Base-by-base conservation (phyloP, 2,329 filamentous ascomycete species). In the Leptographium wingfieldii region DNA sequence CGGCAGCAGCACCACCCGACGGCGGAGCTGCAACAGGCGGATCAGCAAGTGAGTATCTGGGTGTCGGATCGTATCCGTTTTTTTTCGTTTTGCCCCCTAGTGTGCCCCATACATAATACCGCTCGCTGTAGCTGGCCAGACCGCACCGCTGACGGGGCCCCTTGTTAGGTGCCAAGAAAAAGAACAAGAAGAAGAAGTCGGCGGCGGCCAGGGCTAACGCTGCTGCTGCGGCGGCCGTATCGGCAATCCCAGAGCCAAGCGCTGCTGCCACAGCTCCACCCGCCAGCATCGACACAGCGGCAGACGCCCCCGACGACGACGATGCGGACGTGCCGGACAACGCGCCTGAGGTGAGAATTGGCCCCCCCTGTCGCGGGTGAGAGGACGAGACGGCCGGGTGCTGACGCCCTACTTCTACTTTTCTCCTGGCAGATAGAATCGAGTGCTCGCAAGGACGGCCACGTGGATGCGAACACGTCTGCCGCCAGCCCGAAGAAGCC, bases 151-250 rank as follows among this genome's bases (percentile, higher is more conserved):
- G 54, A 51, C 31, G n/a, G 16, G 16, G 35, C 65, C 61, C 68
- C 75, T 74, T 49, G 40, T 31, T 72, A 66, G 67, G 75, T 56
- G 80, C 78, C 71, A 83, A 81, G 73, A 83, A 80, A 73, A 79
- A 76, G 69, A 79, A 76, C 67, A 82, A 79, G 66, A 83, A 82
- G 72, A 83, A 81, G 74, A 82, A 80, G 75, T 57, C 62, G 9
- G 80, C 77, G 65, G 73, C 74, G 53, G 73, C 72, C 68, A 80
- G 78, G 69, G 69, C 72, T 60, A 79, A 77, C 66, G 63, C 71
- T 12, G 64, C 62, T 61, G 54, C 62, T 62, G 54, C 57, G 33
- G 46, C 58, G 22, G 59, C 61, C 22, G 57, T 63, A 27, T 43
- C 64, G 46, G 63, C 65, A 67, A 65, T 67, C 22, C 38, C 65